Percentiles rank a stretch among this genome's conserved stretches.
Conservation (phyloP, 306 rosid species). For the Lathyrus tuberosus region DNA sequence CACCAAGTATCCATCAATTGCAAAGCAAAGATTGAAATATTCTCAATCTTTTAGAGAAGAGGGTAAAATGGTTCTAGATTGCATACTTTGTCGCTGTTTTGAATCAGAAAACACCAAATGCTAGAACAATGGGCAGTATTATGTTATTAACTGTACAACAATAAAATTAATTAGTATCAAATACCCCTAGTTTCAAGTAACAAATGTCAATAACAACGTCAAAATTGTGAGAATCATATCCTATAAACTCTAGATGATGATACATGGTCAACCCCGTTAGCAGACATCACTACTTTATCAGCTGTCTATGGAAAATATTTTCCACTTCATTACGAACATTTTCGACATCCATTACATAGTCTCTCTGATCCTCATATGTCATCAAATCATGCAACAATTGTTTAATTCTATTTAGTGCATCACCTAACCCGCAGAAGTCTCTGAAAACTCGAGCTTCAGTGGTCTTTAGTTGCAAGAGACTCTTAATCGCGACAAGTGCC, state of each 20-base stretch:
- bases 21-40: background rate
- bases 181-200: background rate
- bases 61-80: background rate
- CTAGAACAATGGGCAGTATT: background rate
- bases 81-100: background rate
- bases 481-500: constrained; percentile 74
- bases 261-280: constrained; percentile 16
- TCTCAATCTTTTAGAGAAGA: background rate
- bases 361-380: constrained; percentile 60
- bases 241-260: constrained; percentile 28
- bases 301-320: constrained; percentile 52
- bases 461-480: constrained; percentile 68
- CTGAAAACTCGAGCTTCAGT: constrained; percentile 62
- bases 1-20: background rate
- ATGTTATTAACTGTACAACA: constrained; percentile 20
- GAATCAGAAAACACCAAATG: constrained; percentile 26
- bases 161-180: constrained; percentile 8
- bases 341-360: constrained; percentile 74
- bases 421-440: constrained; percentile 68
- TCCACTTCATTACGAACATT: constrained; percentile 74
- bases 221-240: constrained; percentile 32
- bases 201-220: constrained; percentile 21
- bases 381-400: constrained; percentile 56
- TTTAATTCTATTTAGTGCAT: constrained; percentile 73
- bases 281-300: constrained; percentile 46